Conservation (phyloP, 2,329 filamentous ascomycete genomes). For the Fusarium brevicatenulatum region DNA sequence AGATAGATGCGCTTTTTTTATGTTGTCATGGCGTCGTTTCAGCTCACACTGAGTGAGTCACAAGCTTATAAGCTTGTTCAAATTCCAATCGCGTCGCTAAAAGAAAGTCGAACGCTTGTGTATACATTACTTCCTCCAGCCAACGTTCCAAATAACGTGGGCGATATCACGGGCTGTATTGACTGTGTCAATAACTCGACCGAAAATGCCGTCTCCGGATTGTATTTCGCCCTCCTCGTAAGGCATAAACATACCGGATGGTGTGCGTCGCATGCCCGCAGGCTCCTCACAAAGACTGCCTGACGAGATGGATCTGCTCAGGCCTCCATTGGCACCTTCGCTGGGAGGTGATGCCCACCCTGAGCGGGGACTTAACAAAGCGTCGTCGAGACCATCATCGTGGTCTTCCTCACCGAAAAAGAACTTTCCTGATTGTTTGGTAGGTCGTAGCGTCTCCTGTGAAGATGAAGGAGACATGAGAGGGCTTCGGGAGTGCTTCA, state of each 20-base stretch:
- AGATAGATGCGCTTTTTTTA: conserved; percentile 31
- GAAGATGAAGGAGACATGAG: conserved; percentile 78
- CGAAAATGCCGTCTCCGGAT: conserved; percentile 73
- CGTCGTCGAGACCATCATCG: conserved; percentile 61
- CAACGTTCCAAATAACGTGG: conserved; percentile 78
- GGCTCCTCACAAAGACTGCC: conserved; percentile 62
- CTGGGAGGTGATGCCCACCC: conserved; percentile 49
- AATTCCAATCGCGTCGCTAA: conserved; percentile 29
- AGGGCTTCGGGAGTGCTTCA: conserved; percentile 69
- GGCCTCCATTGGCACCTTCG: conserved; percentile 42
- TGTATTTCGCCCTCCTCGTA: conserved; percentile 77
- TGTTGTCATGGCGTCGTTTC: conserved; percentile 34
- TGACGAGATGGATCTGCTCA: conserved; percentile 61
- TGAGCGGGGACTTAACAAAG: conserved; percentile 41
- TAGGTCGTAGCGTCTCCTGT: conserved; percentile 81
- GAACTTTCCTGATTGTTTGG: conserved; percentile 72
- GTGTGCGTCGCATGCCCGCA: conserved; percentile 77
- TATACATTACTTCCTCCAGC: conserved; percentile 64
- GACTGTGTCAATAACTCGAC: conserved; percentile 83
- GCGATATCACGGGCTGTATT: conserved; percentile 77
- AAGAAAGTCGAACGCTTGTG: conserved; percentile 17
- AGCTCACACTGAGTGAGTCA: conserved; percentile 30
- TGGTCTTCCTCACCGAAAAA: conserved; percentile 70
- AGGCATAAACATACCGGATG: conserved; percentile 92
- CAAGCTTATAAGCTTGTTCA: conserved; percentile 33